Evolutionary conservation across 164 flowering plant species (phyloP), one percentile per base, ranked within the genome.

Genomic region (Saururus chinensis): DNA sequence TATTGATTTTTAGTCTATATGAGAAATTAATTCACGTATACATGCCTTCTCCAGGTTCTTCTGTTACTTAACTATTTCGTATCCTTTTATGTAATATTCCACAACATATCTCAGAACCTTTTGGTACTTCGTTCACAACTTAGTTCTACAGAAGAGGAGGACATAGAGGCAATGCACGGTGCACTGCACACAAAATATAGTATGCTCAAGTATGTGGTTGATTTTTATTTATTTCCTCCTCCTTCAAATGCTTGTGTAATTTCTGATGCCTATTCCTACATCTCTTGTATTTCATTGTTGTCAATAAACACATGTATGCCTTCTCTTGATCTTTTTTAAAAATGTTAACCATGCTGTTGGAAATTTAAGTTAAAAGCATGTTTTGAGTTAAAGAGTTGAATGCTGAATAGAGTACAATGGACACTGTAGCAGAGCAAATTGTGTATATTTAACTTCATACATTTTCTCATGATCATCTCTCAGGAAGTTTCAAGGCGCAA

Each of bases 401-500:
- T 57, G 61, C 22, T 41, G 30, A 20, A 24, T 62, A 41, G 40
- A 57, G 45, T 59, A 37, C 51, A 51, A 14, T 21, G 30, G 25
- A 19, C 55, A 11, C 42, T 19, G 53, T 48, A 42, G 17, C 49
- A 42, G 49, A 42, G 9, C 12, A 10, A 10, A 42, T 14, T 10
- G 17, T 42, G 12, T 1, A 14, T 14, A 42, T 10, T n/a, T 10
- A 42, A 10, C 1, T 10, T 42, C 17, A 42, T 42, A 10, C 49
- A 10, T 4, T 42, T 42, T 42, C 17, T 19, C 23, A 19, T 19
- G 22, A 10, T 10, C 9, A 42, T 42, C 49, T 40, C 70, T 21
- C 80, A 93, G 98, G 84, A 93, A 89, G 76, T 89, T 93, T 74
- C 90, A 82, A 73, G 76, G 73, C 51, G 92, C 89, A 58, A 89